Base-by-base conservation (phyloP, 768 basidiomycete species). In the Pisolithus microcarpus region DNA sequence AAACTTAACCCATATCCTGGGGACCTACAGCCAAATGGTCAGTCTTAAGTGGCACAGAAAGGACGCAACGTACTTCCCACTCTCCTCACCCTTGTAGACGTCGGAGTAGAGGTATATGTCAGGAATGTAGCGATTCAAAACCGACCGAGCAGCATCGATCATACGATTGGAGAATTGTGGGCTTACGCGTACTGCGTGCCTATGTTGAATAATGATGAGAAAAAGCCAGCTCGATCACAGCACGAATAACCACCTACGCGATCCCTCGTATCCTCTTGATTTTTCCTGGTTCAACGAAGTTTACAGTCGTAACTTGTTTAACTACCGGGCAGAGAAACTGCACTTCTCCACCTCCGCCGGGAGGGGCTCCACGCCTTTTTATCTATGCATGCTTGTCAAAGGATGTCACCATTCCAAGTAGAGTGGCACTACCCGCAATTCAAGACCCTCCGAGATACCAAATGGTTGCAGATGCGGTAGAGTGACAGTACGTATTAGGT, bases 31-130 rank as follows among this genome's bases (percentile, higher is more conserved):
- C 36, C 23, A 48, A 16, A 10, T 47, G 16, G 28, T 46, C 24
- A 49, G 46, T 47, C 15, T 43, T 11, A 19, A 31, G 26, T n/a
- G 45, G 37, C 24, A 28, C 36, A 34, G 38, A 37, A n/a, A 49
- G 7, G 47, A 34, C 11, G 26, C 13, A 37, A 71, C 92, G 55
- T 58, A 94, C 94, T 92, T 97, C 67, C 95, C 95, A 57, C 91
- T 93, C 55, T 98, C 96, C 16, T 91, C 89, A 7, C 94, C 94
- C 65, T 96, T 95, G 71, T 96, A 98, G 21, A 97, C 93, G 56
- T 99, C 96, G 4, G 96, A 95, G 66, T 97, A 95, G 37, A 99
- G 81, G 69, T 98, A 97, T 26, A 97, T 93, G 65, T 99, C 96
- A 36, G 96, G 95, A 52, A 98, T 96, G 66, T 89, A 96, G 4